Percentiles rank a stretch among this genome's conserved stretches.
phyloP scores from a whole-genome alignment of 2,329 filamentous ascomycete species.

The Diaporthe vaccinii region DNA sequence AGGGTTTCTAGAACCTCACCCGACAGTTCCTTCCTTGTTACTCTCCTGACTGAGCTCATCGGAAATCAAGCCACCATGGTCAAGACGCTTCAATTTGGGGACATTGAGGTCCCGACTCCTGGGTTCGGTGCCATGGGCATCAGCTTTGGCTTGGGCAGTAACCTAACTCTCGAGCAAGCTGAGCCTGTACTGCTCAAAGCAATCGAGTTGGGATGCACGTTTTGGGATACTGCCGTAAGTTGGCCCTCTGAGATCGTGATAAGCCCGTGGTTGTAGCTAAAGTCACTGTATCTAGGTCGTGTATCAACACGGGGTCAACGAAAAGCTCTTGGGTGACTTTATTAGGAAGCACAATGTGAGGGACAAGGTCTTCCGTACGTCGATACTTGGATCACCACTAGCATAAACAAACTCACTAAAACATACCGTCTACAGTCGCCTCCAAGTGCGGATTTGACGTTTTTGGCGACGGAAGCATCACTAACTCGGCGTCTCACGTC shows the following conservation, averaged over 20 bases:
- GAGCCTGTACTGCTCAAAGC: slow-evolving; percentile 64
- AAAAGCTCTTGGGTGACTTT: slow-evolving; percentile 64
- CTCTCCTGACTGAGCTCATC: too few species aligned
- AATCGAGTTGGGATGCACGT: slow-evolving; percentile 60
- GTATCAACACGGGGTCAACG: slow-evolving; percentile 61
- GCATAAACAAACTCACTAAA: neutral
- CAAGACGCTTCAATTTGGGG: slow-evolving; percentile 19
- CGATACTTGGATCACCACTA: slow-evolving; percentile 36
- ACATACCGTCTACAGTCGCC: neutral
- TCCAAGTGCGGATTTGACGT: slow-evolving; percentile 7
- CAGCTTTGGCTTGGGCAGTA: slow-evolving; percentile 57
- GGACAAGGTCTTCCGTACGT: slow-evolving; percentile 62
- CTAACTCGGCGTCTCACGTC: slow-evolving; percentile 5
- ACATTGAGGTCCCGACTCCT: slow-evolving; percentile 55
- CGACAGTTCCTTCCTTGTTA: neutral
- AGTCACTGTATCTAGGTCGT: slow-evolving; percentile 48
- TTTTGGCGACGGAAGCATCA: neutral
- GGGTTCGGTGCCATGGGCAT: slow-evolving; percentile 66
- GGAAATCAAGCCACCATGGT: neutral
- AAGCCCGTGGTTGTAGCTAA: neutral
- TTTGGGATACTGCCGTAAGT: slow-evolving; percentile 61
- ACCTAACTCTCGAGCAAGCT: slow-evolving; percentile 58
- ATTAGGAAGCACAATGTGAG: slow-evolving; percentile 64
- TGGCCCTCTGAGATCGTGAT: slow-evolving; percentile 38
- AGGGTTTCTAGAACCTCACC: neutral